Percentiles rank a stretch among this genome's conserved stretches.
phyloP scores from a whole-genome alignment of 2,329 filamentous ascomycete species.

The Thyridium curvatum region DNA sequence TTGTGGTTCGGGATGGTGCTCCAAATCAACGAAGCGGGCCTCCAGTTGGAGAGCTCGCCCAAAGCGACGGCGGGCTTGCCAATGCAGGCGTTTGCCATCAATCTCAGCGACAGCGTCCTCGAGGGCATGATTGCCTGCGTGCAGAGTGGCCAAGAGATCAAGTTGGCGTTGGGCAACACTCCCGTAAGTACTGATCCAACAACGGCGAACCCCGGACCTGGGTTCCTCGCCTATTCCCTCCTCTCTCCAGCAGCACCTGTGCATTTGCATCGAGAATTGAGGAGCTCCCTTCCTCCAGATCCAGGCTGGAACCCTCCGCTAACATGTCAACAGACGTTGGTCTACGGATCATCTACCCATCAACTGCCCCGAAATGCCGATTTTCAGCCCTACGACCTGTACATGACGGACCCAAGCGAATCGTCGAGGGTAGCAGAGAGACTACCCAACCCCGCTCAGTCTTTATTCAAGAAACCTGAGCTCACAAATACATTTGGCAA shows the following conservation, averaged over 20 bases:
- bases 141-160: constrained; percentile 48
- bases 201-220: no score
- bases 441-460: constrained; percentile 43
- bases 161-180: constrained; percentile 49
- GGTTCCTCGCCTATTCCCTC: constrained; percentile 2
- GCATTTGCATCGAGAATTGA: not conserved
- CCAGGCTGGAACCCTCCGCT: constrained; percentile 2
- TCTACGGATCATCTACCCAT: constrained; percentile 46
- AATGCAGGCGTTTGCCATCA: constrained; percentile 51
- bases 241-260: constrained; percentile 3
- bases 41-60: constrained; percentile 48
- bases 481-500: constrained; percentile 7
- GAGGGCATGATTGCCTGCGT: constrained; percentile 57
- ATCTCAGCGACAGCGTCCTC: constrained; percentile 50
- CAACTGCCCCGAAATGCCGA: constrained; percentile 25
- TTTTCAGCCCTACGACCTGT: constrained; percentile 49
- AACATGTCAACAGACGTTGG: constrained; percentile 36
- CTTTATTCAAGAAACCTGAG: constrained; percentile 38
- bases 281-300: not conserved
- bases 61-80: constrained; percentile 36
- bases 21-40: constrained; percentile 49
- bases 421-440: constrained; percentile 38
- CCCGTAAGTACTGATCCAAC: constrained; percentile 43
- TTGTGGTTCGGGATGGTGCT: constrained; percentile 29
- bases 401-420: constrained; percentile 44